Conservation (phyloP, 2,329 filamentous ascomycete genomes). For the Alternaria sp. region DNA sequence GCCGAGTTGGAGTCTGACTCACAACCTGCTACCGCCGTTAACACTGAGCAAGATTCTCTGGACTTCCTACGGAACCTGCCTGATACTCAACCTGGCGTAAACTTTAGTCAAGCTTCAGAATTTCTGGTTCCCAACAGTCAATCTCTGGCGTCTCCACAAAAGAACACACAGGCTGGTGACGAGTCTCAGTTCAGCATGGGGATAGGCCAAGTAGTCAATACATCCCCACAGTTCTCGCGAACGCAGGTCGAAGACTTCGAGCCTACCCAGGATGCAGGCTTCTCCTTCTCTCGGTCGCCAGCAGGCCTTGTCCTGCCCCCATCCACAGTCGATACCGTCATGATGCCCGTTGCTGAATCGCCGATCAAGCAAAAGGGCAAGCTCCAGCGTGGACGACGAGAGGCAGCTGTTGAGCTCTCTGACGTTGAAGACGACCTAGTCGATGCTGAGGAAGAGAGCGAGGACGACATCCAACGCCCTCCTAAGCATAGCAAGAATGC, state of each 20-base stretch:
- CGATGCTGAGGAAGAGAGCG: constrained; percentile 29
- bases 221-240: constrained; percentile 45
- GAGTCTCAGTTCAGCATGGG: constrained; percentile 41
- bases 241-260: constrained; percentile 77
- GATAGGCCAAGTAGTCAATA: constrained; percentile 49
- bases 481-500: constrained; percentile 60
- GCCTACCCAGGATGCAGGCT: constrained; percentile 82
- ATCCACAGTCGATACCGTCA: constrained; percentile 76
- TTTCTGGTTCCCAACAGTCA: constrained; percentile 66
- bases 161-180: constrained; percentile 28
- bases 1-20: constrained; percentile 64
- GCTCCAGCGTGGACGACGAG: constrained; percentile 58
- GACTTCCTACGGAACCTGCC: constrained; percentile 61
- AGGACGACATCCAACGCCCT: constrained; percentile 41
- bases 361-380: constrained; percentile 71
- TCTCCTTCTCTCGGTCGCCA: constrained; percentile 74
- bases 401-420: constrained; percentile 52
- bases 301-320: constrained; percentile 69
- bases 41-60: constrained; percentile 59
- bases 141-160: constrained; percentile 42
- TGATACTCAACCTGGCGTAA: constrained; percentile 63
- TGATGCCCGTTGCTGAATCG: constrained; percentile 67
- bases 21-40: constrained; percentile 42
- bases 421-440: constrained; percentile 57
- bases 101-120: constrained; percentile 70